Base-by-base conservation (phyloP, 2,329 filamentous ascomycete genomes). In the Neofusicoccum sp. region DNA sequence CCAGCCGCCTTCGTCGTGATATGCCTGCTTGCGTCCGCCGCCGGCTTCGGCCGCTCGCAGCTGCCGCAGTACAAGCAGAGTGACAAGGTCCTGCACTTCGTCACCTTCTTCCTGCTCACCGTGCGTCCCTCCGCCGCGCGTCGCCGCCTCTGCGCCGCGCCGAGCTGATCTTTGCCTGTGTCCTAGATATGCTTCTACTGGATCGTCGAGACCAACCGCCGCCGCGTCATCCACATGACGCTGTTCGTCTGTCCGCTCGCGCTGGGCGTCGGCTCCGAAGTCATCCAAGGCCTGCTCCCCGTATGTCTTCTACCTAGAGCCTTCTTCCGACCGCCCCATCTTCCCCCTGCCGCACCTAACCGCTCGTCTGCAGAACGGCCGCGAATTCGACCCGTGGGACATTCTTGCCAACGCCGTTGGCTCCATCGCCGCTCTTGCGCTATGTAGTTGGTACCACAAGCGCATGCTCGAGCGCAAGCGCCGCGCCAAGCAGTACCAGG, bases 381-480 rank as follows among this genome's bases (percentile, higher is more conserved):
- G 81, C 56, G 69, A 75, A 36, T 89, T 89, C 70, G 95, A 99
- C 70, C 78, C 89, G 51, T 91, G 88, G 70, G 91, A 98, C 72
- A 90, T 99, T 63, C 80, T 91, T 58, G 92, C 93, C 70, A 99
- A 99, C 73, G 76, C 96, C 0, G 78, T 90, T 41, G 95, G 95
- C 43, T 93, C 89, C 65, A 75, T 89, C 12, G 78, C 81, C 0
- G 92, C 85, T 0, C 72, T 97, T 20, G 87, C 82, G 0, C 73
- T 96, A 20, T 96, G 90, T 73, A 88, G 86, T 61, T 93, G 90
- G 89, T 99, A 99, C 73, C 95, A 99, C 77, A 89, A 90, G 71
- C 88, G 95, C 62, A 98, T 98, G 92, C 80, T 98, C 40, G 93
- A 98, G 75, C 84, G 95, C 64, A 90, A 89, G 72, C 84, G 93